phyloP scores from a whole-genome alignment of 1,284 basidiomycete genomes.

The Sporisorium iseilematis-ciliati region DNA sequence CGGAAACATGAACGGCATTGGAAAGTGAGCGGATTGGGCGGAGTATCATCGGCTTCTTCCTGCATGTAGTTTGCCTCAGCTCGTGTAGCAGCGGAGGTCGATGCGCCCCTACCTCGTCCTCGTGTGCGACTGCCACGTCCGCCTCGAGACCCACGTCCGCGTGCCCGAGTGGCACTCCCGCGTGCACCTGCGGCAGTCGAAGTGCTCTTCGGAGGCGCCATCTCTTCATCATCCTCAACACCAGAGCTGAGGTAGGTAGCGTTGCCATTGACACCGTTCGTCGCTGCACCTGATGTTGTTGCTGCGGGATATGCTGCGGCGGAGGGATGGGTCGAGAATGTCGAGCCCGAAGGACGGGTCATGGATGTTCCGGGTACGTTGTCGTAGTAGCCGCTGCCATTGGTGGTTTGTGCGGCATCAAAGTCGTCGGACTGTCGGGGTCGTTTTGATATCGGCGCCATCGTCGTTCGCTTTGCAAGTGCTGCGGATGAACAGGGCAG shows the following conservation, averaged over 20 bases:
- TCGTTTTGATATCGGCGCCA: conserved; percentile 26
- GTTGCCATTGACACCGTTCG: conserved; percentile 14
- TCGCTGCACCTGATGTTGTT: not conserved
- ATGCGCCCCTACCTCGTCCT: conserved; percentile 8
- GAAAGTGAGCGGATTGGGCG: conserved; percentile 46
- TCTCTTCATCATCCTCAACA: conserved; percentile 33
- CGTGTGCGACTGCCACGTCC: conserved; percentile 22
- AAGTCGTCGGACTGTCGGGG: conserved; percentile 31
- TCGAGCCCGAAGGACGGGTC: conserved; percentile 16
- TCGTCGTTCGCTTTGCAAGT: not conserved
- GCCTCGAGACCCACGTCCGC: conserved; percentile 11
- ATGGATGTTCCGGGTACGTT: conserved; percentile 29
- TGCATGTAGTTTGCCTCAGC: not conserved
- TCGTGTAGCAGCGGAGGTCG: not conserved
- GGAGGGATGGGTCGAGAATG: not conserved
- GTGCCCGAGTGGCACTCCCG: not conserved
- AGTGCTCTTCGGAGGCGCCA: conserved; percentile 22
- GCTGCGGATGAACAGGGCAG: not conserved
- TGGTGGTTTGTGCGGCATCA: not conserved
- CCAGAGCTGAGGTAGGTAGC: conserved; percentile 20
- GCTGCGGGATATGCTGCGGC: conserved; percentile 11
- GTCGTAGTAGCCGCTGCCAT: conserved; percentile 21
- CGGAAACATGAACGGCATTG: conserved; percentile 51
- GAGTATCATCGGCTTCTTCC: conserved; percentile 8
- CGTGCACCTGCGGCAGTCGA: conserved; percentile 9